phyloP scores from a whole-genome alignment of 148 eudicot genomes.

The Pouteria glomerata region DNA sequence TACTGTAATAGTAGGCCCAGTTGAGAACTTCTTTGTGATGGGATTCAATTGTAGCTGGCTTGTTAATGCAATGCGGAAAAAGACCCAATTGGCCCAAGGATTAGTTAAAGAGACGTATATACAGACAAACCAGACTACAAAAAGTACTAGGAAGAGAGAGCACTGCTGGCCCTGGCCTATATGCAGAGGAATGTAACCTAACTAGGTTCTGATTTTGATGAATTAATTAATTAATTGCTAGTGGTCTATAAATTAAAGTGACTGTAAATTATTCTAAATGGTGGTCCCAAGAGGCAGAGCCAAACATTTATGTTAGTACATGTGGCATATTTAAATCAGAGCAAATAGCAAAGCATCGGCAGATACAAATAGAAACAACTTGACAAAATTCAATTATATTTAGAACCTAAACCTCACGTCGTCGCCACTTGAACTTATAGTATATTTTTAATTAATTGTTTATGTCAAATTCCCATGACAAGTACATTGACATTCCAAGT shows the following conservation, averaged over 20 bases:
- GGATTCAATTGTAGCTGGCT: too few species aligned
- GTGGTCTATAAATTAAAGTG: too few species aligned
- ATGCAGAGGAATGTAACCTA: slow-evolving; percentile 2
- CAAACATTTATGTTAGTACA: neutral
- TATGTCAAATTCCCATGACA: too few species aligned
- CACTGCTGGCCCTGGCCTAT: neutral
- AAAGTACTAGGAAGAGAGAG: neutral
- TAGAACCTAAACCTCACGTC: neutral
- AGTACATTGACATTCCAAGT: slow-evolving; percentile 10
- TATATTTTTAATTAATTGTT: too few species aligned
- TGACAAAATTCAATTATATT: neutral
- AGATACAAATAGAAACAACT: neutral
- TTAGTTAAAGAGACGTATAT: too few species aligned
- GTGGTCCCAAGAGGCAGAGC: neutral
- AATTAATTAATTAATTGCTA: neutral
- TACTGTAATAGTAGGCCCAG: too few species aligned
- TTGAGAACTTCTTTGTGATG: too few species aligned
- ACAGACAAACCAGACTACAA: neutral
- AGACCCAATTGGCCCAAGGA: too few species aligned
- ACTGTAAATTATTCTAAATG: neutral
- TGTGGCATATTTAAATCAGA: neutral
- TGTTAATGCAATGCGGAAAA: too few species aligned
- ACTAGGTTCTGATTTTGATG: neutral
- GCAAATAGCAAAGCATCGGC: neutral
- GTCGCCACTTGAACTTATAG: neutral